Evolutionary conservation across 176 grass and related monocot species (phyloP).

Genomic region (Olyra latifolia): DNA sequence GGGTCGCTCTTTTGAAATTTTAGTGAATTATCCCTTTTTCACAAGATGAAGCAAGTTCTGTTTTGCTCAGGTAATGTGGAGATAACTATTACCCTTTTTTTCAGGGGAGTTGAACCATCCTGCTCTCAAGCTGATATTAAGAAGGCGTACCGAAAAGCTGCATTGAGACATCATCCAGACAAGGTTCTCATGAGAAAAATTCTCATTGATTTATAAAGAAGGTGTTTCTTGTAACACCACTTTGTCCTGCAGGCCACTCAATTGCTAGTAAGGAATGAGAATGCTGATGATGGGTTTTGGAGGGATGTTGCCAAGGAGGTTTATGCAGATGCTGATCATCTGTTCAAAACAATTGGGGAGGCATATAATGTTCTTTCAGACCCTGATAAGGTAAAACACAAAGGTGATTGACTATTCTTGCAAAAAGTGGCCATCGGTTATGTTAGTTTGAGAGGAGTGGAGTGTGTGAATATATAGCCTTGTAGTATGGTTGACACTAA

Average conservation of each 20-base stretch:
- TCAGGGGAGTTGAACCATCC: slow-evolving; percentile 78
- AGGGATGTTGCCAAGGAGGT: slow-evolving; percentile 80
- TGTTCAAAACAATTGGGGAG: slow-evolving; percentile 95
- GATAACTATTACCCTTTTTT: slow-evolving; percentile 25
- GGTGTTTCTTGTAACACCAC: slow-evolving; percentile 31
- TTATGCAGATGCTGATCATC: slow-evolving; percentile 78
- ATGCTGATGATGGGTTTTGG: slow-evolving; percentile 75
- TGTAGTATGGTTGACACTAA: too few species aligned
- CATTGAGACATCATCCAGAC: slow-evolving; percentile 90
- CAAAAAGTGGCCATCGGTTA: background rate
- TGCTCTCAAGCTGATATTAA: slow-evolving; percentile 81
- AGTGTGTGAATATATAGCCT: too few species aligned
- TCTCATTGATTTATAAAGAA: slow-evolving; percentile 23
- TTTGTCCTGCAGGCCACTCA: slow-evolving; percentile 63
- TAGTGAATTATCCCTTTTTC: background rate
- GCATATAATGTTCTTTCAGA: slow-evolving; percentile 97
- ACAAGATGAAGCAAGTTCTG: slow-evolving; percentile 28
- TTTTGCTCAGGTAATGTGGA: slow-evolving; percentile 29
- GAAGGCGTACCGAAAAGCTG: slow-evolving; percentile 95
- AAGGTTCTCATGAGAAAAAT: slow-evolving; percentile 49
- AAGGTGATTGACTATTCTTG: background rate
- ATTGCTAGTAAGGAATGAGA: slow-evolving; percentile 78
- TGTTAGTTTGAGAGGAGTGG: background rate
- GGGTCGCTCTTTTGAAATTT: background rate
- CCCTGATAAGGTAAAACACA: slow-evolving; percentile 63